Evolutionary conservation across 1,139 yeast genomes (phyloP).

Genomic region (Magnusiomyces magnusii): DNA sequence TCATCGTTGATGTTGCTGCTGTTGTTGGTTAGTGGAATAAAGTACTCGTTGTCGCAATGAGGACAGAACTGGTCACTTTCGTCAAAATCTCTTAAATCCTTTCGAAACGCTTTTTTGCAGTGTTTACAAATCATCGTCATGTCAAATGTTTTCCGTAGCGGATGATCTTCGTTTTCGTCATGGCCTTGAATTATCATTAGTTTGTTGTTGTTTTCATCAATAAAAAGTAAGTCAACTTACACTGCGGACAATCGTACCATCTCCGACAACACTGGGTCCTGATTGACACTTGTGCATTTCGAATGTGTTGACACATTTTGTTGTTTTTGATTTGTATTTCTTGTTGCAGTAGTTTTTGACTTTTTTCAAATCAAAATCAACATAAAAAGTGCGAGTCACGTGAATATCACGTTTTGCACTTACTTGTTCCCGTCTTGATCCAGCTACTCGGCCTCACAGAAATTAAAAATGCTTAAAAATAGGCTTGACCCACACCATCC

Average conservation of each 20-base stretch:
- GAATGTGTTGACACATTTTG: conserved; percentile 33
- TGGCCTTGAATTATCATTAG: conserved; percentile 25
- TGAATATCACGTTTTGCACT: too few relatives aligned
- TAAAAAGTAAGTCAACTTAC: conserved; percentile 23
- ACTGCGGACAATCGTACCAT: conserved; percentile 36
- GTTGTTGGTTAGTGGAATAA: conserved; percentile 28
- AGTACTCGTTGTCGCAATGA: conserved; percentile 34
- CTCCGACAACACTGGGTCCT: conserved; percentile 34
- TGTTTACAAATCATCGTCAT: conserved; percentile 35
- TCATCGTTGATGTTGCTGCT: conserved; percentile 16
- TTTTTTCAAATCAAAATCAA: too few relatives aligned
- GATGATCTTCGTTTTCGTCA: conserved; percentile 31
- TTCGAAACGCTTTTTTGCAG: conserved; percentile 35
- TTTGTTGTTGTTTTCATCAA: not conserved
- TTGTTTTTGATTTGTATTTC: too few relatives aligned
- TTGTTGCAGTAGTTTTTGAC: too few relatives aligned
- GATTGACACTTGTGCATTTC: conserved; percentile 35
- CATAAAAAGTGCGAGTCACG: too few relatives aligned
- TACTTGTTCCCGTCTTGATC: too few relatives aligned
- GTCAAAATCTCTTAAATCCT: conserved; percentile 33
- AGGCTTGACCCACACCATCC: too few relatives aligned
- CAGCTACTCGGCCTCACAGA: too few relatives aligned
- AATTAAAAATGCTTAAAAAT: too few relatives aligned
- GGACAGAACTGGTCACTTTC: conserved; percentile 36
- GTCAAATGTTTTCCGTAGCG: conserved; percentile 31